phyloP scores from a whole-genome alignment of 179 eudicot species.

The Silene coronaria region DNA sequence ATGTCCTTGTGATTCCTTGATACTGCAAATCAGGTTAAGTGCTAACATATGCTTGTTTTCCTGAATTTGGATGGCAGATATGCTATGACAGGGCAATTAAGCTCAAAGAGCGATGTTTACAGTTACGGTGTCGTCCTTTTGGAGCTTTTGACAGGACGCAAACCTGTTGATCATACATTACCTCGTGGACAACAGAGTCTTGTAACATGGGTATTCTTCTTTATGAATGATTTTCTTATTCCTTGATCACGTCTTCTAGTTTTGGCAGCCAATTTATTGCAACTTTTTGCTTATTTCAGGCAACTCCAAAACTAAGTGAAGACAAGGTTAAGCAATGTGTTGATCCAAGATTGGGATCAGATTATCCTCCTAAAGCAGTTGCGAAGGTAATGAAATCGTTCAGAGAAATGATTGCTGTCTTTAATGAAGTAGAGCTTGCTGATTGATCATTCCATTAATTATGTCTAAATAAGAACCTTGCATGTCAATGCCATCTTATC shows the following conservation, averaged over 20 bases:
- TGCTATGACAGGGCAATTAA: conserved; percentile 93
- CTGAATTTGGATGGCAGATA: conserved; percentile 43
- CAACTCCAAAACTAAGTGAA: conserved; percentile 90
- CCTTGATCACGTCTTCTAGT: not conserved
- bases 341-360: conserved; percentile 59
- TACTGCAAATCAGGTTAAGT: not conserved
- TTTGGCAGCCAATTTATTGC: not conserved
- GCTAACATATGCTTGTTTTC: conserved; percentile 1
- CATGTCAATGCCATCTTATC: not conserved
- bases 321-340: conserved; percentile 89
- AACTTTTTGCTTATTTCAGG: conserved; percentile 36
- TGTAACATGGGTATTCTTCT: conserved; percentile 70
- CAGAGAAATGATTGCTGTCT: not conserved
- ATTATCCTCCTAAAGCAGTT: conserved; percentile 88
- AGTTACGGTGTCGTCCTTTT: conserved; percentile 86
- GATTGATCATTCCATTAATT: not conserved
- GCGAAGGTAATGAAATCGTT: conserved; percentile 49
- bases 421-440: not conserved
- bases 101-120: conserved; percentile 87
- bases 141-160: conserved; percentile 85
- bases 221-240: not conserved
- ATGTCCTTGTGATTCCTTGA: not conserved
- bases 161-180: conserved; percentile 86
- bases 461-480: not conserved
- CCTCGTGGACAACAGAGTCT: conserved; percentile 95